Base-by-base conservation (phyloP, 345 rosid genomes). In the Nasturtium officinale region DNA sequence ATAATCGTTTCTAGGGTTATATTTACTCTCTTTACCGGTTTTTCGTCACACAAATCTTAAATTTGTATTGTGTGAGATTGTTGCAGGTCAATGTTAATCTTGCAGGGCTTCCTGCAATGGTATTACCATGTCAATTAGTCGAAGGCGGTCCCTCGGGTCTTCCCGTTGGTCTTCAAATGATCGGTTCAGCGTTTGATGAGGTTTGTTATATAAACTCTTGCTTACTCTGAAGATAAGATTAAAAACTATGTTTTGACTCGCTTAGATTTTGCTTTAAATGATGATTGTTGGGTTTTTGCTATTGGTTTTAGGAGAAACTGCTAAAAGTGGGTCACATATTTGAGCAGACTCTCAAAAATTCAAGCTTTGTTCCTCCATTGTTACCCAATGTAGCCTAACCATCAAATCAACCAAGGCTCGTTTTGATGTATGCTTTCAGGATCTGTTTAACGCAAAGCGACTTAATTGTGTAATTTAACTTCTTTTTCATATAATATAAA, bases 141-240 rank as follows among this genome's bases (percentile, higher is more conserved):
- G 90, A 90, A 58, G 96, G 87, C 0, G 97, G 91, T 45, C 62
- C 87, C 32, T 76, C 75, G 2, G 86, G 89, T 23, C 87, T 93
- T 80, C 98, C 98, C 3, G 90, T 93, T 77, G 97, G 97, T 78
- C 90, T 90, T 83, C 98, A 90, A 80, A 89, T 93, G 88, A 87
- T 90, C 45, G 96, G 98, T 75, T 81, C 91, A 23, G 91, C 96
- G 48, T 90, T 90, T 80, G 89, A 87, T 73, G 96, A 93, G 97
- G 97, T 93, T 56, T 40, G 75, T 28, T 63, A 12, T 38, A 2
- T 40, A 2, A 71, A 64, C 37, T 15, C 8, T 16, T 65, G 17
- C 20, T 40, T 25, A 32, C 6, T 20, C 40, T 7, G 12, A 29
- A 75, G 51, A 58, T 46, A 28, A 21, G 29, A 23, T 51, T 33